A percentile compares a stretch with the other conserved stretches of the same genome.
phyloP scores from a whole-genome alignment of 495 filamentous ascomycete genomes.

The Penicillium pancosmium region DNA sequence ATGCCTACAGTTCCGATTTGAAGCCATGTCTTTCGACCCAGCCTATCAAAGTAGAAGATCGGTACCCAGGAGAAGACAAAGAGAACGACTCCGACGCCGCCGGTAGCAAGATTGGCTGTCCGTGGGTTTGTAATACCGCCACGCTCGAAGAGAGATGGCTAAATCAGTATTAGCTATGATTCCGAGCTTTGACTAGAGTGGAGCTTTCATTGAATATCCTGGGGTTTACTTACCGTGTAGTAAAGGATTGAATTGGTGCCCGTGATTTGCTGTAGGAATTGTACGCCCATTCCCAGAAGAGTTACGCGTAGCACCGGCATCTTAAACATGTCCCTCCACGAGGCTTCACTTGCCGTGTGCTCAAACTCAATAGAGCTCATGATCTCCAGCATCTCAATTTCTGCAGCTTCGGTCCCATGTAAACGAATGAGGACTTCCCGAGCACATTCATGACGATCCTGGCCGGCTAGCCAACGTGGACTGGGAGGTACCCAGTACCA shows the following conservation, averaged over 20 bases:
- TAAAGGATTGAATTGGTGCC: conserved; percentile 42
- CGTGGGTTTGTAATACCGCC: conserved; percentile 26
- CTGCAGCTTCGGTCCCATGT: conserved; percentile 55
- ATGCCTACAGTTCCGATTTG: conserved; percentile 58
- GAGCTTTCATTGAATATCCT: not conserved
- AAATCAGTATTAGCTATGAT: not conserved
- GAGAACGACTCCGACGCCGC: conserved; percentile 25
- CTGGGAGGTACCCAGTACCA: conserved; percentile 73
- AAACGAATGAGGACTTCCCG: conserved; percentile 65
- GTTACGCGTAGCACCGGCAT: conserved; percentile 38
- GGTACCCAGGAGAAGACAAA: conserved; percentile 27
- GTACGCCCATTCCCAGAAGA: conserved; percentile 34
- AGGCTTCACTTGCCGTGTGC: conserved; percentile 66
- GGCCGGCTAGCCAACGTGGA: conserved; percentile 73
- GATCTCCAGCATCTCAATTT: conserved; percentile 79
- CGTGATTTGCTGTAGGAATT: conserved; percentile 44
- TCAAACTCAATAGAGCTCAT: conserved; percentile 74
- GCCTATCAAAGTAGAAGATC: conserved; percentile 26
- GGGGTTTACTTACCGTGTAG: conserved; percentile 18
- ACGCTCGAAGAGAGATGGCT: conserved; percentile 25
- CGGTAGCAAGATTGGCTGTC: conserved; percentile 24
- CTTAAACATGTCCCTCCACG: conserved; percentile 67
- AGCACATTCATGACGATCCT: conserved; percentile 68
- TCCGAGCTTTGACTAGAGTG: not conserved
- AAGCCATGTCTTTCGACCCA: conserved; percentile 28